Base-by-base conservation (phyloP, 768 basidiomycete genomes). In the Rhizopogon roseolus region DNA sequence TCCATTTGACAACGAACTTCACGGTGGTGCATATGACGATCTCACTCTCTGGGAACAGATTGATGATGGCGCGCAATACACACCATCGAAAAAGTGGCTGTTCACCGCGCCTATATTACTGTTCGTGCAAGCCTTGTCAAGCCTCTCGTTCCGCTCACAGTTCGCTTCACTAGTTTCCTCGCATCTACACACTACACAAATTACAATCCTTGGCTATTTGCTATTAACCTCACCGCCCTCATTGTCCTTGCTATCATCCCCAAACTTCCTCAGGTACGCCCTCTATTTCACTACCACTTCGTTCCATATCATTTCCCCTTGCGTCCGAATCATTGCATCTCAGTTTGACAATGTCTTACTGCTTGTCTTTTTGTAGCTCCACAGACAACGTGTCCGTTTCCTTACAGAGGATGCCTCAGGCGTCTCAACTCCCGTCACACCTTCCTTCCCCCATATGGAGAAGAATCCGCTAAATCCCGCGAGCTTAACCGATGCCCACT, bases 1-100 rank as follows among this genome's bases (percentile, higher is more conserved):
- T 41, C 96, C 96, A 7, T 98, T 98, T 69, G 88, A 93, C 63
- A 86, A 83, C 53, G 85, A 90, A 56, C 74, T 88, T 41, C 89
- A 92, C 61, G 88, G 86, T 10, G 97, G 97, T 22, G 97, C 93
- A 11, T 99, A 96, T 71, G 97, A 98, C 68, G 93, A 98, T 62
- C 80, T 98, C 45, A 98, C 97, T 0, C 76, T 99, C 29, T 99
- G 97, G 97, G 97, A 99, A 66, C 97, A 99, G 77, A 99, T 99
- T 48, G 97, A 99, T 70, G 89, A 91, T 48, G 97, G 97, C 38
- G 97, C 95, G 1, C 97, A 98, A 64, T 97, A 98, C 71, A 99
- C 97, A 5, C 97, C 97, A 1, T 87, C 97, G 5, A 97, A 93
- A 76, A 99, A 99, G 68, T 98, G 94, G 93, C 76, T 99, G 28